Base-by-base conservation (phyloP, 805 yeast genomes). In the Wickerhamiella domercqiae region DNA sequence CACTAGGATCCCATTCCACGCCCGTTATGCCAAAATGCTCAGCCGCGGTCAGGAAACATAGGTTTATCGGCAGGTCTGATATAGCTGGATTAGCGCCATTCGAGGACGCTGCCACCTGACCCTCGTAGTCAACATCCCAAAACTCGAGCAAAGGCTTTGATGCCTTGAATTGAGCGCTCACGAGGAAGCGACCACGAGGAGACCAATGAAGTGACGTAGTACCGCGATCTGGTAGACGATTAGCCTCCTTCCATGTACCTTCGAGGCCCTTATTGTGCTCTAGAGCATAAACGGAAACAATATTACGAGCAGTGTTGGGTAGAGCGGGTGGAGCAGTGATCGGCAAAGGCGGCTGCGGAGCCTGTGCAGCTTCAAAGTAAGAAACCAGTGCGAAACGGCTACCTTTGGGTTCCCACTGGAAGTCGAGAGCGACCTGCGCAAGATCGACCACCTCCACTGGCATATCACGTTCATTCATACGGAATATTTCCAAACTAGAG, bases 381-480 rank as follows among this genome's bases (percentile, higher is more conserved):
- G 90, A 73, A 50, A 87, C 75, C 36, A 78, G 71, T 42, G 79
- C 76, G 50, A 90, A 86, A 57, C 95, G 71, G 56, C 82, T 87
- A 26, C 87, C 77, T 47, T 67, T 72, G 52, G 98, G 95, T 65
- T 93, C 98, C 97, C 97, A 90, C 39, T 82, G 86, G 61, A 90
- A 79, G 58, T 77, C 78, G 38, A 79, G 61, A 31, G 84, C 87
- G 40, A 81, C 76, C 44, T 90, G 95, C 61, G 82, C 82, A 55
- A 86, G 69, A 62, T 90, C 99, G 48, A 90, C 67, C 49, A 83
- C 87, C 56, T 86, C 96, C 43, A 86, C 94, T 22, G 98, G 97
- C 49, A 87, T 73, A 52, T 80, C 93, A 62, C 74, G 81, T 62
- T 87, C 98, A 42, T 68, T 67, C 41, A 84, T 61, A 53, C 82